Conservation (phyloP, 129 eudicot species). For the Logfia minima region DNA sequence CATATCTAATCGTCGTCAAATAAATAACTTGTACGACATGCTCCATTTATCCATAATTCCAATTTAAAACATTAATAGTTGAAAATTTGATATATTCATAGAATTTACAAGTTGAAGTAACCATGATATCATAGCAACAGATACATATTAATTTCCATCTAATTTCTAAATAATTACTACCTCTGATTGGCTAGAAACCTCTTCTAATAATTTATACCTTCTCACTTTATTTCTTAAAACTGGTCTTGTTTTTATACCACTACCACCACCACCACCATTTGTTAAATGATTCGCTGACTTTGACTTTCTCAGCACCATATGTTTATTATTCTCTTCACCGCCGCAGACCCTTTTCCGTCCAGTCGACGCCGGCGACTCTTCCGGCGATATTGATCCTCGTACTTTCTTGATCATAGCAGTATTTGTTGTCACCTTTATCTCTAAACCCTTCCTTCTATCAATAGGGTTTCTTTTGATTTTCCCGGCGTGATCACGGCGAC, state of each 20-base stretch:
- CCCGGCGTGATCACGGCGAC: conserved; percentile 21
- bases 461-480: conserved; percentile 36
- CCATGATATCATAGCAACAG: background rate
- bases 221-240: conserved; percentile 70
- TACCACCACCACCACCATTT: conserved; percentile 36
- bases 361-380: conserved; percentile 37
- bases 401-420: conserved; percentile 36
- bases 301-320: conserved; percentile 45
- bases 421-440: conserved; percentile 23
- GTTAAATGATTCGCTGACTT: conserved; percentile 46
- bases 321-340: conserved; percentile 17
- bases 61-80: too few relatives aligned
- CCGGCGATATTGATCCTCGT: conserved; percentile 17
- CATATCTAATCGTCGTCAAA: background rate
- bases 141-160: background rate
- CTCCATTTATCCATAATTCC: too few relatives aligned
- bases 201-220: conserved; percentile 79
- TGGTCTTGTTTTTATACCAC: conserved; percentile 43
- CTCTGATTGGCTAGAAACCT: conserved; percentile 53
- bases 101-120: background rate
- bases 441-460: conserved; percentile 26
- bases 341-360: conserved; percentile 44
- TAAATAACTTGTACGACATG: background rate
- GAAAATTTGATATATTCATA: too few relatives aligned
- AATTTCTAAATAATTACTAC: background rate